phyloP scores from a whole-genome alignment of 2,329 filamentous ascomycete species.

The Daldinia sp. region DNA sequence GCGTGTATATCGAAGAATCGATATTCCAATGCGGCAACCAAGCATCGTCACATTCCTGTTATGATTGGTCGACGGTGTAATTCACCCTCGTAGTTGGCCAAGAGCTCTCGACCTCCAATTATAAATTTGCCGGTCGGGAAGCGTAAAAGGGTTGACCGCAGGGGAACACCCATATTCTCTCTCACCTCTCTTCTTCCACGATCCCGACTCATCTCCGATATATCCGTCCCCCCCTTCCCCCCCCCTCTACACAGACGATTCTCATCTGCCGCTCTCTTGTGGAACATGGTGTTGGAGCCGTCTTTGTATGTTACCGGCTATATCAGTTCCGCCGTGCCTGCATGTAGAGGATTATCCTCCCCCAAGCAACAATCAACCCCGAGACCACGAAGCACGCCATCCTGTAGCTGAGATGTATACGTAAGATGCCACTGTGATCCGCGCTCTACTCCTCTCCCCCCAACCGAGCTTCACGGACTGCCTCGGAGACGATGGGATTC shows the following conservation, averaged over 20 bases:
- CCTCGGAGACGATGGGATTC: constrained; percentile 14
- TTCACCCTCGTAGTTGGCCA: constrained; percentile 9
- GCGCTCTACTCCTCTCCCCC: constrained; percentile 20
- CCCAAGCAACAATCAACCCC: not conserved
- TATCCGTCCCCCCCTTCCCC: no score
- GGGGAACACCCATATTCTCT: not conserved
- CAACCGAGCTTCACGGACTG: constrained; percentile 6
- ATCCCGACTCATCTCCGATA: constrained; percentile 27
- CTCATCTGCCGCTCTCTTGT: constrained; percentile 24
- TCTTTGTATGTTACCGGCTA: constrained; percentile 12
- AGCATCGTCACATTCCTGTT: not conserved
- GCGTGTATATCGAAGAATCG: not conserved
- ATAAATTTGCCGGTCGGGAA: constrained; percentile 21
- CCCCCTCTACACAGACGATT: not conserved
- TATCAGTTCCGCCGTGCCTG: constrained; percentile 13
- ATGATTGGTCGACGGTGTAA: constrained; percentile 11
- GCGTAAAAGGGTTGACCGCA: constrained; percentile 17
- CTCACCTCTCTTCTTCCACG: not conserved
- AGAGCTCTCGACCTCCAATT: constrained; percentile 24
- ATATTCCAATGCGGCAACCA: constrained; percentile 9
- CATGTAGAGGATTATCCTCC: constrained; percentile 8
- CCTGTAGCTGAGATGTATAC: constrained; percentile 7
- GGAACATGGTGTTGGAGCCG: constrained; percentile 12
- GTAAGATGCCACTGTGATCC: constrained; percentile 18
- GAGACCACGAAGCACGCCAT: constrained; percentile 18